Evolutionary conservation across 2,329 filamentous ascomycete species (phyloP), one percentile per base, ranked within the genome.

Genomic region (Aspergillus ibericus): DNA sequence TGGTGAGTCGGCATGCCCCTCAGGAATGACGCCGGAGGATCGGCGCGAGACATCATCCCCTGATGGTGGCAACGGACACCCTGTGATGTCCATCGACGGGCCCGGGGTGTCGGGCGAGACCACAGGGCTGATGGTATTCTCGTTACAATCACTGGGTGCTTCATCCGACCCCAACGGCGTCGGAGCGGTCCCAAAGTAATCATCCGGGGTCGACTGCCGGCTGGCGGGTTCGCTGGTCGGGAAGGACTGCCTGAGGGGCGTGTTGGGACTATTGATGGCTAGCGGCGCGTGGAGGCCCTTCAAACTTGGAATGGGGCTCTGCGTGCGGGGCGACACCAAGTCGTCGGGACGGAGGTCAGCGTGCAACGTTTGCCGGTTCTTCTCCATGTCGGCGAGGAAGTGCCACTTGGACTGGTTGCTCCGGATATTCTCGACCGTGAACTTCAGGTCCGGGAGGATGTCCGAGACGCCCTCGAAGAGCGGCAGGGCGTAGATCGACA

Each of bases 401-500:
- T 75, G 73, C 83, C 96, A 98, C 5, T 88, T 81, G 2, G 78
- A 76, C 73, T 89, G 90, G 75, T 98, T 98, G 58, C 79, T 79
- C 52, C 90, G 82, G 22, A 98, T 87, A 75, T 96, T 92, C 25
- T 90, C 85, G 12, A 96, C 88, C 12, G 89, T 91, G 74, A 96
- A 97, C 52, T 82, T 81, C 86, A 98, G 91, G 20, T 85, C 85
- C 1, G 95, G 93, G 69, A 98, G 83, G 35, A 98, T 85, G 66
- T 96, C 90, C 29, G 91, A 87, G 7, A 98, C 88, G 7, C 90
- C 91, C 70, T 92, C 87, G 71, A 99, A 99, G 0, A 99, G 83
- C 1, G 95, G 95, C 50, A 93, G 86, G 15, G 93, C 95, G 73
- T 98, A 98, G 68, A 97, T 85, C 64, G 92, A 95, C 91, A 98